A percentile compares a stretch with the other conserved stretches of the same genome.
Conservation (phyloP, 768 basidiomycete species). For the Melanogaster broomeanus region DNA sequence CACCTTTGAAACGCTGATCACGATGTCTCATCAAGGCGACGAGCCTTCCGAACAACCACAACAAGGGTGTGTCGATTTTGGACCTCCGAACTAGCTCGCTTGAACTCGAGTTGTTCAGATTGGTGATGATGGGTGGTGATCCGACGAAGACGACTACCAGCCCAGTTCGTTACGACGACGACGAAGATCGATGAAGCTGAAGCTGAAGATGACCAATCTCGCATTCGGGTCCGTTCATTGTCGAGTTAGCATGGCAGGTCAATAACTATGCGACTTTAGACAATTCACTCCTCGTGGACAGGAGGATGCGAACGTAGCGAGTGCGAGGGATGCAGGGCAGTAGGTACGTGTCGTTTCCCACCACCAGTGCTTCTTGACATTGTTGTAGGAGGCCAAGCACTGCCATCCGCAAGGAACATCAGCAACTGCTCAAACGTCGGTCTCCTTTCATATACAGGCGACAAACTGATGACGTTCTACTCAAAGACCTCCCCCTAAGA, state of each 20-base stretch:
- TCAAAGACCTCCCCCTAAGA: too few species aligned
- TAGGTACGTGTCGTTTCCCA: too few species aligned
- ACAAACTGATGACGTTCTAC: too few species aligned
- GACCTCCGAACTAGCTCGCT: background rate
- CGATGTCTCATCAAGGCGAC: background rate
- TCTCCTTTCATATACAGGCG: too few species aligned
- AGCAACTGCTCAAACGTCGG: too few species aligned
- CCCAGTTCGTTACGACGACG: background rate
- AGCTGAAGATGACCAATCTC: background rate
- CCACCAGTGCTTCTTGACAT: too few species aligned
- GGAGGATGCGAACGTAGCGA: accelerated
- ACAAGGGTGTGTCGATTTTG: too few species aligned
- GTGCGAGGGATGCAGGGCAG: background rate
- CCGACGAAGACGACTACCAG: background rate
- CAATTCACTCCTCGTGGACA: conserved; percentile 11
- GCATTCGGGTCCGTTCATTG: background rate
- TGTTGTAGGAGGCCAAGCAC: too few species aligned
- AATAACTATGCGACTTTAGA: too few species aligned
- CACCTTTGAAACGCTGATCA: background rate
- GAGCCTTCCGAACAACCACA: background rate
- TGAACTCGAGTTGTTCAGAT: conserved; percentile 1
- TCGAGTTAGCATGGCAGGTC: background rate
- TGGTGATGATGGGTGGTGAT: background rate
- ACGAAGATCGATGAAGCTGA: too few species aligned
- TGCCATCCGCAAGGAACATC: too few species aligned